phyloP scores from a whole-genome alignment of 768 basidiomycete genomes.

The Galerina marginata region DNA sequence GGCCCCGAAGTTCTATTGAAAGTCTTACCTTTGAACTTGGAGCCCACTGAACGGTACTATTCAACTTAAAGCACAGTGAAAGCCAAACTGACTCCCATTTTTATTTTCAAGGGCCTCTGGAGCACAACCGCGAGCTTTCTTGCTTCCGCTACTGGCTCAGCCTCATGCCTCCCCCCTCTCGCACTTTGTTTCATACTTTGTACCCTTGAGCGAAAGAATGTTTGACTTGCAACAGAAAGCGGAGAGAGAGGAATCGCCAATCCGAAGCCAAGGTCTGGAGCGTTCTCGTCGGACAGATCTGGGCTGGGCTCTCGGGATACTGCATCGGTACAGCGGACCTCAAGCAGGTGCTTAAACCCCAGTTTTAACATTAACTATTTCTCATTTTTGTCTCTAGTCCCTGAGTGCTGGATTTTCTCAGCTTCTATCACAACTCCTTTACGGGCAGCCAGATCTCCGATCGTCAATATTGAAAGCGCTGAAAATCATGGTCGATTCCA shows the following conservation, averaged over 20 bases:
- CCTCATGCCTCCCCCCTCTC: constrained; percentile 80
- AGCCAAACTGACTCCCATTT: not conserved
- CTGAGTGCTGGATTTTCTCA: constrained; percentile 81
- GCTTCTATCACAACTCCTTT: constrained; percentile 92
- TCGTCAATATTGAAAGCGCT: constrained; percentile 83
- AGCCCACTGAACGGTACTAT: constrained; percentile 76
- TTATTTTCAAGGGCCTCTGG: constrained; percentile 61
- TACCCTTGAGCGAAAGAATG: constrained; percentile 92
- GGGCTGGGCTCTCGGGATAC: constrained; percentile 91
- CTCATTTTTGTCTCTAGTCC: constrained; percentile 49
- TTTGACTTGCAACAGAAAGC: constrained; percentile 87
- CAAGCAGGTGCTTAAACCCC: constrained; percentile 49
- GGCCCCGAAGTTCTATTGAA: constrained; percentile 83
- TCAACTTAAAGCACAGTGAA: not conserved
- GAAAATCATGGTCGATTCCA: constrained; percentile 83
- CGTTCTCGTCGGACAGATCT: constrained; percentile 91
- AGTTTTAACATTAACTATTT: not conserved
- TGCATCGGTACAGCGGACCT: constrained; percentile 84
- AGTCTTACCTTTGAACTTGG: constrained; percentile 84
- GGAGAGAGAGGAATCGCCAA: constrained; percentile 69
- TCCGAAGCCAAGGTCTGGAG: constrained; percentile 96
- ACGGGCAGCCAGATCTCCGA: constrained; percentile 85
- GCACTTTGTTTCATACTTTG: constrained; percentile 90
- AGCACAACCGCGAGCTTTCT: constrained; percentile 86
- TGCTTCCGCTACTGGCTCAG: constrained; percentile 85